These are phyloP conservation scores for Hibiscus tridactylites DNA, from an alignment of 345 rosid genomes.

Conservation along the genomic window DNA sequence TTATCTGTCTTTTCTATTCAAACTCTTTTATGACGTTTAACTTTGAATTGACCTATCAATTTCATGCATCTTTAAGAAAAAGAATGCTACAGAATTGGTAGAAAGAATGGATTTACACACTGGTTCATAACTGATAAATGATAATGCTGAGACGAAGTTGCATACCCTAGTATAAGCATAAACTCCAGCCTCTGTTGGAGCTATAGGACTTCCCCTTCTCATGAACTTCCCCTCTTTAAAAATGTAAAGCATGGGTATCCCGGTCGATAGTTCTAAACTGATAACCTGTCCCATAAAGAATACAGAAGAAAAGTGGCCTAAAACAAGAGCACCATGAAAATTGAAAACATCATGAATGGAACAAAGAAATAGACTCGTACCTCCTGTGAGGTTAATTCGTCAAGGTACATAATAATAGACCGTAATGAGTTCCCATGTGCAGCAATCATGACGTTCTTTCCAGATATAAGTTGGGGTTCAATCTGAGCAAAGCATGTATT, in stretches of 20 bases:
- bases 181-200: conserved; percentile 87
- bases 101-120: not conserved
- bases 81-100: not conserved
- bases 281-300: conserved; percentile 42
- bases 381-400: conserved; percentile 91
- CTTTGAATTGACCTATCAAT: not conserved
- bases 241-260: conserved; percentile 92
- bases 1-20: not conserved
- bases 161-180: conserved; percentile 88
- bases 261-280: conserved; percentile 80
- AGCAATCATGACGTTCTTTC: conserved; percentile 86
- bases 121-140: conserved; percentile 1
- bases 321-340: not conserved
- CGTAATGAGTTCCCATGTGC: conserved; percentile 94
- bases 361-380: conserved; percentile 24
- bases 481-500: conserved; percentile 38
- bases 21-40: not conserved
- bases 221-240: conserved; percentile 81
- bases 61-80: not conserved
- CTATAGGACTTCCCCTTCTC: conserved; percentile 83
- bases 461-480: conserved; percentile 73
- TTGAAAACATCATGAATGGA: not conserved
- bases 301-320: not conserved
- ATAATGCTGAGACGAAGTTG: conserved; percentile 2
- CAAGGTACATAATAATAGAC: conserved; percentile 97